These are phyloP conservation scores for Pyracantha coccinea DNA, from an alignment of 331 rosid species.

Conservation along the genomic window DNA sequence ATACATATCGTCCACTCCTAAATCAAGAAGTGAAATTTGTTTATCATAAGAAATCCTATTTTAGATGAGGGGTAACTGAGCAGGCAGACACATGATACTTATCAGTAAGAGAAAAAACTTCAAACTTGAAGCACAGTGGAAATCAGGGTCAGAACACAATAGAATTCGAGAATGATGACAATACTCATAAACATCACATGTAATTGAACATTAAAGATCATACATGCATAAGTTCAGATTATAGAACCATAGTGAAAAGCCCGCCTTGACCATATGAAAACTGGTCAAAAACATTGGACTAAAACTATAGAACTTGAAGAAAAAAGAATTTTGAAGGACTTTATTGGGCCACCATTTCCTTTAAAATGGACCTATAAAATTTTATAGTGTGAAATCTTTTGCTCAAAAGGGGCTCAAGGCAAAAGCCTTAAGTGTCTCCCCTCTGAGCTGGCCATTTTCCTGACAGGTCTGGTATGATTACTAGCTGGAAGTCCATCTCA, in stretches of 20 bases:
- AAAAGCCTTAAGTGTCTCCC: background rate
- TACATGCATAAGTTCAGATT: background rate
- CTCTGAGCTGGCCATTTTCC: background rate
- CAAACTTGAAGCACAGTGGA: background rate
- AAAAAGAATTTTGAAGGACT: too few relatives aligned
- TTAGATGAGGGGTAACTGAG: background rate
- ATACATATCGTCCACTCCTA: conserved; percentile 72
- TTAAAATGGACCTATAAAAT: background rate
- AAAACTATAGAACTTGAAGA: background rate
- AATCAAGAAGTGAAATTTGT: conserved; percentile 5
- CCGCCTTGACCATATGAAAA: background rate
- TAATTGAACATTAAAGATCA: background rate
- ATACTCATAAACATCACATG: background rate
- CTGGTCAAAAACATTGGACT: background rate
- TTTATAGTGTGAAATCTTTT: background rate
- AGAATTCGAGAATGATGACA: background rate
- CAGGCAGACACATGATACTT: background rate
- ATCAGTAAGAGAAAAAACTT: background rate
- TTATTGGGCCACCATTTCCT: background rate
- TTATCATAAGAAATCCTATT: background rate
- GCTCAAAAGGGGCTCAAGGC: background rate
- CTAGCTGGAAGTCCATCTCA: background rate
- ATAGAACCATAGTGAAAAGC: background rate
- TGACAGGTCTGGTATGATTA: background rate
- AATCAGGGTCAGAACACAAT: background rate